Conservation (phyloP, 805 yeast genomes). For the Danielia reshetovae region DNA sequence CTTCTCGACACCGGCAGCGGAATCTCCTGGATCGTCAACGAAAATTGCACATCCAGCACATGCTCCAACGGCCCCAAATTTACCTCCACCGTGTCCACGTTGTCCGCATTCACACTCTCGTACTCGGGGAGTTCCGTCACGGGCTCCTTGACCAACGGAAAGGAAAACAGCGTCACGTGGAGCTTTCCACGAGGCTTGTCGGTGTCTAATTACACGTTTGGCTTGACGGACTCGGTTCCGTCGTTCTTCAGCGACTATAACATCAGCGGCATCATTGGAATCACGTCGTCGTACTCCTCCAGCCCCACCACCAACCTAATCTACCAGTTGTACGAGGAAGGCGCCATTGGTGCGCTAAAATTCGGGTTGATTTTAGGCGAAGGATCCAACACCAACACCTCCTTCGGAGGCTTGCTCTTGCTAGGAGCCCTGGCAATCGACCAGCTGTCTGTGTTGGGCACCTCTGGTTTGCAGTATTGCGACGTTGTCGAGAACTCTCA, state of each 20-base stretch:
- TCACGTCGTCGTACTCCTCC: slow-evolving; percentile 42
- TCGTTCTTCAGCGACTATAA: slow-evolving; percentile 48
- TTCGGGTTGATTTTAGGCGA: slow-evolving; percentile 31
- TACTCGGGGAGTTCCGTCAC: slow-evolving; percentile 53
- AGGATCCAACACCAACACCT: slow-evolving; percentile 14
- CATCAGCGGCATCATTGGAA: slow-evolving; percentile 59
- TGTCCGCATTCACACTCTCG: slow-evolving; percentile 41
- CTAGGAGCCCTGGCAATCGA: slow-evolving; percentile 21
- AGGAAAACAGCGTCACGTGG: slow-evolving; percentile 26
- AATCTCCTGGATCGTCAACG: slow-evolving; percentile 58
- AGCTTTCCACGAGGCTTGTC: slow-evolving; percentile 28
- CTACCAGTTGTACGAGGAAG: slow-evolving; percentile 31
- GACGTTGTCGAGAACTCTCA: slow-evolving; percentile 28
- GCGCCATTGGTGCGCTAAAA: slow-evolving; percentile 30
- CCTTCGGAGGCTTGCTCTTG: slow-evolving; percentile 25
- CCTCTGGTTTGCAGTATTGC: slow-evolving; percentile 39
- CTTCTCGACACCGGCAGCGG: slow-evolving; percentile 66
- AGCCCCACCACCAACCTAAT: slow-evolving; percentile 33
- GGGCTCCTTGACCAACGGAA: slow-evolving; percentile 40
- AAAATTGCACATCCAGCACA: slow-evolving; percentile 41
- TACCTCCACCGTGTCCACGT: slow-evolving; percentile 8
- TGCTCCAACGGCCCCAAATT: slow-evolving; percentile 35
- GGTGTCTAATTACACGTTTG: slow-evolving; percentile 44
- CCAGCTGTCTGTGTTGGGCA: slow-evolving; percentile 10
- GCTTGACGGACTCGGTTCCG: slow-evolving; percentile 52